phyloP scores from a whole-genome alignment of 108 stramenopile genomes.

The Cyclotella cryptica region DNA sequence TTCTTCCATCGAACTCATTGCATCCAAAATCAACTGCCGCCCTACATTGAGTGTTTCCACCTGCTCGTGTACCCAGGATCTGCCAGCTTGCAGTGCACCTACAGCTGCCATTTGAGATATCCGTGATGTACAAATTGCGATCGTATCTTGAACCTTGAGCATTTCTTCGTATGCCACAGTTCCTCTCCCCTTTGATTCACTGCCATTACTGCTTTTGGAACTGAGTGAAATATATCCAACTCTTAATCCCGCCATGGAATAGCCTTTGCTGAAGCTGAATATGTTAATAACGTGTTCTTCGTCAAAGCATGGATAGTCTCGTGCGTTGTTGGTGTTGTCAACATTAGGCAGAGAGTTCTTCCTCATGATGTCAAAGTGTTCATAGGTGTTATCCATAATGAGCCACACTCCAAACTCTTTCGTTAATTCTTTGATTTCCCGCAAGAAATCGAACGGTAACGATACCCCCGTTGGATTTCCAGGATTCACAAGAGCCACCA shows the following conservation, averaged over 20 bases:
- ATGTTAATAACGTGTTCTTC: conserved; percentile 84
- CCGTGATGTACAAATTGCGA: conserved; percentile 90
- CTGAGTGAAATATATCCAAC: conserved; percentile 86
- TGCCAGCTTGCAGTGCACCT: conserved; percentile 81
- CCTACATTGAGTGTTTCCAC: conserved; percentile 72
- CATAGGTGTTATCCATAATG: conserved; percentile 94
- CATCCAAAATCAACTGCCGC: conserved; percentile 76
- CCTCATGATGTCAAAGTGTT: conserved; percentile 79
- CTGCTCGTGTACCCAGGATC: conserved; percentile 77
- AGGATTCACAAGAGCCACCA: conserved; percentile 93
- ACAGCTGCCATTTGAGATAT: conserved; percentile 87
- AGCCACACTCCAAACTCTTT: conserved; percentile 76
- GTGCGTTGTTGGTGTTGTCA: conserved; percentile 25
- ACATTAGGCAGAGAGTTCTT: conserved; percentile 40
- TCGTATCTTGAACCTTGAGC: conserved; percentile 87
- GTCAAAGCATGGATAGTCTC: conserved; percentile 58
- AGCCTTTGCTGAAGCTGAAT: conserved; percentile 91
- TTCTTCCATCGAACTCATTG: conserved; percentile 67
- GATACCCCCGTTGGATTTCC: conserved; percentile 93
- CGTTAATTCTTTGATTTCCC: conserved; percentile 76
- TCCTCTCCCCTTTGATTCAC: conserved; percentile 54
- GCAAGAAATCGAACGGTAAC: conserved; percentile 59
- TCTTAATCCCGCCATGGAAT: conserved; percentile 93
- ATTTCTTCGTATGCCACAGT: conserved; percentile 59
- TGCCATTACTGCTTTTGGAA: conserved; percentile 40